Conservation (phyloP, 169 alveolate genomes). For the Plasmodium vivax region DNA sequence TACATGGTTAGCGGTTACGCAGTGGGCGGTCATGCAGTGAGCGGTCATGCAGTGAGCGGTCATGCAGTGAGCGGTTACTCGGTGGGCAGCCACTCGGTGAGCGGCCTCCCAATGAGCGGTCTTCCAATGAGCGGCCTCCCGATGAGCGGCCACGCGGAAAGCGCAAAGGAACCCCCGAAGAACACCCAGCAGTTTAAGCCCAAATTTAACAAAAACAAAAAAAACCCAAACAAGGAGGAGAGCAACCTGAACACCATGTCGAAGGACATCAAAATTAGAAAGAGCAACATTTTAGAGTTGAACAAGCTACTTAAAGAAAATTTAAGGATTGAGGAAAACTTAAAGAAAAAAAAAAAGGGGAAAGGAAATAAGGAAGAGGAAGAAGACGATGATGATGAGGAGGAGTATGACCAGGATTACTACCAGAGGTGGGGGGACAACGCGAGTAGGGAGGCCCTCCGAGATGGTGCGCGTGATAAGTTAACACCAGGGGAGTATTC, state of each 20-base stretch:
- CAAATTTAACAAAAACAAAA: slow-evolving; percentile 28
- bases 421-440: neutral
- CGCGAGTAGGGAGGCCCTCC: neutral
- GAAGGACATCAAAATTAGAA: slow-evolving; percentile 29
- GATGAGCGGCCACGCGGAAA: neutral
- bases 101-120: too few relatives aligned
- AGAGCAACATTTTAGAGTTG: slow-evolving; percentile 20
- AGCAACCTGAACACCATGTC: neutral
- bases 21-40: neutral
- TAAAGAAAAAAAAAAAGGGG: neutral
- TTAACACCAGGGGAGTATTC: neutral
- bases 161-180: slow-evolving; percentile 2
- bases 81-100: too few relatives aligned
- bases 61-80: too few relatives aligned
- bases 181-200: slow-evolving; percentile 3
- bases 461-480: neutral
- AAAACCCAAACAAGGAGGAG: neutral
- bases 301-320: slow-evolving; percentile 29
- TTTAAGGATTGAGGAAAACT: slow-evolving; percentile 33
- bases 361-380: neutral
- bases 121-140: neutral
- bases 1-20: neutral
- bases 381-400: neutral
- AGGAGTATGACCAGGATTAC: neutral
- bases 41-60: neutral